Percentiles rank a stretch among this genome's conserved stretches.
Conservation (phyloP, 768 basidiomycete genomes). For the Hortiboletus flavorubellus region DNA sequence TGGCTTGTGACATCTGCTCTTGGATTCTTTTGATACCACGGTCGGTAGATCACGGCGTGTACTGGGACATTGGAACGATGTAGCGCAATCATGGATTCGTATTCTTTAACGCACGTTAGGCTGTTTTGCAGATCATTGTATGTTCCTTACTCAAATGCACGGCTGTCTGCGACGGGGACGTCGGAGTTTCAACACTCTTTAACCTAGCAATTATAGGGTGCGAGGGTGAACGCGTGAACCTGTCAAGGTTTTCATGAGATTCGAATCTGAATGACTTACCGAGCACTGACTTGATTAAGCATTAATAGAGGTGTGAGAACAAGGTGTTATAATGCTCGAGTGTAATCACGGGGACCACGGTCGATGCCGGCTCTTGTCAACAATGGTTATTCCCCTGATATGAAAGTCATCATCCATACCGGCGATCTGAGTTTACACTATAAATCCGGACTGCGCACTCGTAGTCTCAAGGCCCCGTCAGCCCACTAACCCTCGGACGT, state of each 20-base stretch:
- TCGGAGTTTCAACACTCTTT: conserved; percentile 11
- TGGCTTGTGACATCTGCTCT: conserved; percentile 6
- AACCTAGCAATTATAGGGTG: conserved; percentile 22
- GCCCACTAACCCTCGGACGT: conserved; percentile 1
- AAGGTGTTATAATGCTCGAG: neutral
- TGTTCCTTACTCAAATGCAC: conserved; percentile 1
- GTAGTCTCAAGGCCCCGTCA: conserved; percentile 3
- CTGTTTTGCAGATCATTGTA: conserved; percentile 16
- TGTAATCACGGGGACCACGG: conserved; percentile 9
- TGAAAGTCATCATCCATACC: neutral
- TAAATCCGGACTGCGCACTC: neutral
- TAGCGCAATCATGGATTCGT: conserved; percentile 20
- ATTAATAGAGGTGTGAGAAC: conserved; percentile 8
- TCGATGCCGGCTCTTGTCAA: neutral
- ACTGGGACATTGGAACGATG: conserved; percentile 20
- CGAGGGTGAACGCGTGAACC: neutral
- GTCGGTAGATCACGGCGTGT: conserved; percentile 12
- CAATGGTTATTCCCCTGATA: neutral
- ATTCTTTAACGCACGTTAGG: conserved; percentile 10
- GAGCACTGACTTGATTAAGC: conserved; percentile 4
- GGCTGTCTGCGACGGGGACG: conserved; percentile 9
- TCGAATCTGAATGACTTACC: conserved; percentile 17
- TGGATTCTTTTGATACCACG: conserved; percentile 22
- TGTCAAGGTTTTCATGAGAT: neutral
- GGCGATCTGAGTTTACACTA: neutral